Conservation (phyloP, 768 basidiomycete species). For the Holtermanniella nyarrowii region DNA sequence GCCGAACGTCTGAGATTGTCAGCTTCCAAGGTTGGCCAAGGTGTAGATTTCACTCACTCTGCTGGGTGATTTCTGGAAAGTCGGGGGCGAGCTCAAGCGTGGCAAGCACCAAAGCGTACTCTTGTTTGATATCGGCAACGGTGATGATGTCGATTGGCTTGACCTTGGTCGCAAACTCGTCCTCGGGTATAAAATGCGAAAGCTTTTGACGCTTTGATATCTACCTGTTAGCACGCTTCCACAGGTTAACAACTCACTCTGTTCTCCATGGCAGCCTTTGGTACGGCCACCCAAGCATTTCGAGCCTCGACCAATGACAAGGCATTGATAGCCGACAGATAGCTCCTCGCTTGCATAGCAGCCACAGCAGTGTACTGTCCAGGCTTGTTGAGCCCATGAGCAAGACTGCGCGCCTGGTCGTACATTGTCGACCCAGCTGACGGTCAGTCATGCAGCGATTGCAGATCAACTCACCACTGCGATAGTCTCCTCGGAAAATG, state of each 20-base stretch:
- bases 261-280: slow-evolving; percentile 35
- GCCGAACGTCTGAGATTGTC: slow-evolving; percentile 14
- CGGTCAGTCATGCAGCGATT: slow-evolving; percentile 4
- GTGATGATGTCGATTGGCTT: slow-evolving; percentile 68
- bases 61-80: slow-evolving; percentile 50
- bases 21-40: too few species aligned
- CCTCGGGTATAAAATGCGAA: slow-evolving; percentile 66
- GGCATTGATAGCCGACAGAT: slow-evolving; percentile 78
- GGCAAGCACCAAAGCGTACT: slow-evolving; percentile 60
- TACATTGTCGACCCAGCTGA: slow-evolving; percentile 87
- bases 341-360: slow-evolving; percentile 59
- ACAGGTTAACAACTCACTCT: slow-evolving; percentile 9
- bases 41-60: slow-evolving; percentile 55
- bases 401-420: slow-evolving; percentile 56
- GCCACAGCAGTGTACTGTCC: slow-evolving; percentile 47
- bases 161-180: slow-evolving; percentile 53
- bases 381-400: slow-evolving; percentile 25
- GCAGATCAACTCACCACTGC: slow-evolving; percentile 57
- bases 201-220: slow-evolving; percentile 62
- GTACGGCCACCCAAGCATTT: slow-evolving; percentile 73
- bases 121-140: slow-evolving; percentile 50
- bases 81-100: slow-evolving; percentile 62
- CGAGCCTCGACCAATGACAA: slow-evolving; percentile 69
- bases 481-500: slow-evolving; percentile 73
- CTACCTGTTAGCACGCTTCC: slow-evolving; percentile 41